Percentiles rank a stretch among this genome's conserved stretches.
phyloP scores from a whole-genome alignment of 805 yeast genomes.

The Candida tallmaniae region DNA sequence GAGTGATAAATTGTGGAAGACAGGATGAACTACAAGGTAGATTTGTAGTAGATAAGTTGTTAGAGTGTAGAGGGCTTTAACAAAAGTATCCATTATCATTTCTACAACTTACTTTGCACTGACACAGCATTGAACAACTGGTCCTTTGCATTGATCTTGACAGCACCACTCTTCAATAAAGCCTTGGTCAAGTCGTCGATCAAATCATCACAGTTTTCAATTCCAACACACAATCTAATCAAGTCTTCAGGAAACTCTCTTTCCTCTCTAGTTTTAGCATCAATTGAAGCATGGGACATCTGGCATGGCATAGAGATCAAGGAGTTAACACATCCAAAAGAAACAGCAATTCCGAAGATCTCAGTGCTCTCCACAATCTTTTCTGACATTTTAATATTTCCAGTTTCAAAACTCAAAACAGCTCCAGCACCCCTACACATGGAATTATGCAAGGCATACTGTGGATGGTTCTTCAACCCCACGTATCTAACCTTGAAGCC shows the following conservation, averaged over 20 bases:
- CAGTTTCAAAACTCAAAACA: slow-evolving; percentile 86
- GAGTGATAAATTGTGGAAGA: no score
- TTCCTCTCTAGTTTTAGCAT: slow-evolving; percentile 77
- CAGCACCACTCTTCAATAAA: slow-evolving; percentile 60
- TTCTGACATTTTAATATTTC: slow-evolving; percentile 60
- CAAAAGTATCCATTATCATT: no score
- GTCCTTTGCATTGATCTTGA: slow-evolving; percentile 35
- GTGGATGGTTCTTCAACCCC: slow-evolving; percentile 78
- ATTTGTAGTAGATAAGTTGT: no score
- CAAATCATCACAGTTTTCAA: slow-evolving; percentile 77
- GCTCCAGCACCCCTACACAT: slow-evolving; percentile 86
- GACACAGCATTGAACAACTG: slow-evolving; percentile 37
- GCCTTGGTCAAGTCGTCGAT: slow-evolving; percentile 77
- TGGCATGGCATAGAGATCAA: slow-evolving; percentile 89
- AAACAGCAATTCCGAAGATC: slow-evolving; percentile 83
- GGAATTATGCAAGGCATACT: slow-evolving; percentile 70
- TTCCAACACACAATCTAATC: slow-evolving; percentile 86
- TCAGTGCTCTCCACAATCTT: slow-evolving; percentile 70
- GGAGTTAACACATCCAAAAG: slow-evolving; percentile 92
- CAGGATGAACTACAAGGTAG: no score
- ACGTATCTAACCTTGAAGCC: slow-evolving; percentile 85
- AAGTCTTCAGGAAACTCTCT: slow-evolving; percentile 91
- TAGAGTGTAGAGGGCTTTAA: no score
- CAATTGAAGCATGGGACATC: slow-evolving; percentile 97
- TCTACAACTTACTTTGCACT: slow-evolving; percentile 22